These are phyloP conservation scores for Mangifera indica DNA, from an alignment of 345 rosid genomes.

Conservation along the genomic window DNA sequence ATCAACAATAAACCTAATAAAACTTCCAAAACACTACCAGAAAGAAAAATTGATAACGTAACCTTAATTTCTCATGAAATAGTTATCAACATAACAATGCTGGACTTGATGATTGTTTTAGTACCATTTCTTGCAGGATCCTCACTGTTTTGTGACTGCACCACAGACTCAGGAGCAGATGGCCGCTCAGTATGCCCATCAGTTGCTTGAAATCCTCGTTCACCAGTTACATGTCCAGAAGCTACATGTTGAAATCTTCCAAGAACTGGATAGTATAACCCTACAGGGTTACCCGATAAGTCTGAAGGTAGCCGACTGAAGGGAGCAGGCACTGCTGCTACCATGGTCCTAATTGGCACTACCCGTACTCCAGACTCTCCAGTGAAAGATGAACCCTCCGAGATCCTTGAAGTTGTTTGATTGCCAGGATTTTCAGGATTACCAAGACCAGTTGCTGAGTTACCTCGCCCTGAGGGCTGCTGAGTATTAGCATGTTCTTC, in stretches of 20 bases:
- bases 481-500: constrained; percentile 40
- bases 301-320: constrained; percentile 54
- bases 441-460: constrained; percentile 29
- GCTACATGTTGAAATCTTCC: constrained; percentile 54
- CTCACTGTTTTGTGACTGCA: constrained; percentile 34
- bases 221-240: constrained; percentile 38
- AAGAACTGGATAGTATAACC: constrained; percentile 47
- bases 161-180: constrained; percentile 33
- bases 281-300: constrained; percentile 43
- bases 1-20: not conserved
- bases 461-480: constrained; percentile 43
- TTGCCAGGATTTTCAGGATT: constrained; percentile 34
- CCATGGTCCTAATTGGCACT: constrained; percentile 63
- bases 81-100: not conserved
- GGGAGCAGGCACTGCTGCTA: constrained; percentile 57
- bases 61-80: constrained; percentile 7
- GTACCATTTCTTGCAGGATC: constrained; percentile 49
- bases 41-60: not conserved
- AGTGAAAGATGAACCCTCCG: constrained; percentile 43
- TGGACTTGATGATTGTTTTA: constrained; percentile 1
- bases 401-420: constrained; percentile 37
- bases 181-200: constrained; percentile 38
- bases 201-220: constrained; percentile 38
- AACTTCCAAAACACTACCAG: not conserved
- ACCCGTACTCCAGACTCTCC: constrained; percentile 63